Percentiles rank a stretch among this genome's conserved stretches.
phyloP scores from a whole-genome alignment of 2,329 filamentous ascomycete species.

The Phoma herbarum region DNA sequence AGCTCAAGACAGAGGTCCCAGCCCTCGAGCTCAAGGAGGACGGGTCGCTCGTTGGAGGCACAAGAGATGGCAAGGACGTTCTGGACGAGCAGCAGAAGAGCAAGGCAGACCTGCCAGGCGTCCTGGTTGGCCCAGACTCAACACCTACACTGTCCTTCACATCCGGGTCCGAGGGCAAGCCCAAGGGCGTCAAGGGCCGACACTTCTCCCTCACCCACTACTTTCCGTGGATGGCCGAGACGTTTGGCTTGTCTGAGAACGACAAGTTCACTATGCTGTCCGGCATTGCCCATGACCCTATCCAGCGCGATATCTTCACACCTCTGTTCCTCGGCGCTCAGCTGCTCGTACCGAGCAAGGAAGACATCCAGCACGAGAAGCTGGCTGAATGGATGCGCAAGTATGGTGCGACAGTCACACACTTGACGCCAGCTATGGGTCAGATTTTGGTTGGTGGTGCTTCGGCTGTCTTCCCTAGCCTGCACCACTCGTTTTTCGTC shows the following conservation, averaged over 20 bases:
- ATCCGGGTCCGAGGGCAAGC: constrained; percentile 76
- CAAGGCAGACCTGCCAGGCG: constrained; percentile 69
- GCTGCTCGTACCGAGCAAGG: constrained; percentile 78
- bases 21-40: constrained; percentile 75
- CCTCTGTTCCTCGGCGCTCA: constrained; percentile 86
- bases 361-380: constrained; percentile 86
- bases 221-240: constrained; percentile 91
- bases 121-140: constrained; percentile 86
- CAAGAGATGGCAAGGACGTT: constrained; percentile 71
- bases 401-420: constrained; percentile 78
- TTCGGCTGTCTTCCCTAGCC: constrained; percentile 75
- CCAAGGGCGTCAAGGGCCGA: constrained; percentile 86
- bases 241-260: constrained; percentile 75
- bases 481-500: constrained; percentile 88
- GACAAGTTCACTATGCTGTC: constrained; percentile 83
- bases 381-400: constrained; percentile 88
- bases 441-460: constrained; percentile 91
- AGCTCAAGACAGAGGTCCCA: constrained; percentile 77
- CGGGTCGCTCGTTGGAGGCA: constrained; percentile 75
- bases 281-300: constrained; percentile 79
- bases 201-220: constrained; percentile 89
- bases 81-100: constrained; percentile 64
- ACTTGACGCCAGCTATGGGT: constrained; percentile 95
- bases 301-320: constrained; percentile 81
- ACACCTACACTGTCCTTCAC: constrained; percentile 73